Base-by-base conservation (phyloP, 2,329 filamentous ascomycete species). In the Xylaria hypoxylon region DNA sequence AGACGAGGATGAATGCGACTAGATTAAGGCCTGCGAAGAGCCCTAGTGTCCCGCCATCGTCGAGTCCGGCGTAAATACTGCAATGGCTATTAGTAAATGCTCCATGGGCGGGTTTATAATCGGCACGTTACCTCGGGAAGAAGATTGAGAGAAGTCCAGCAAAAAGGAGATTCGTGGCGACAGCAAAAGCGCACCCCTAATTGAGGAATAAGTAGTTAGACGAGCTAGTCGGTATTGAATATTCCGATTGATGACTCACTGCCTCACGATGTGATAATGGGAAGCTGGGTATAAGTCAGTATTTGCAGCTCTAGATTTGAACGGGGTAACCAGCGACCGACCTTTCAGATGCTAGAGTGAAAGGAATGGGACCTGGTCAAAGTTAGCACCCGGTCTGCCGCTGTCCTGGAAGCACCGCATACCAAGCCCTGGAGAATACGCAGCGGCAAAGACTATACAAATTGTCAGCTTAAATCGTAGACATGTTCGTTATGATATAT, bases 231-330 rank as follows among this genome's bases (percentile, higher is more conserved):
- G 24, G 17, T 48, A 11, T 24, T 48, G 3, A 2, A 17, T 28
- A 28, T 50, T 31, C 24, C 47, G 24, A 50, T 31, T 10, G 22
- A 24, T 24, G 24, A 68, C 70, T 63, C 67, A 76, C 74, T 8
- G 82, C 79, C 72, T 85, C 84, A 65, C 83, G 78, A 66, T 85
- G 81, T 4, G 81, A 82, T 1, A 85, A 72, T 0, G 83, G 83
- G 64, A 85, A 86, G 55, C 81, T 82, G 42, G 44, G 5, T 8
- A 40, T 22, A 33, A 28, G 48, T 73, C 48, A 71, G 59, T 19
- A 35, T 35, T 13, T 28, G 8, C 38, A 10, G 26, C 5, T 22
- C 17, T 28, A 17, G 33, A 13, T 35, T 33, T 24, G 11, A 7
- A 48, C 11, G 11, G 22, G 24, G 10, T 3, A 26, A 13, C 6